These are phyloP conservation scores for Arthrobotrys megalospora DNA, from an alignment of 2,329 filamentous ascomycete species.

Conservation along the genomic window DNA sequence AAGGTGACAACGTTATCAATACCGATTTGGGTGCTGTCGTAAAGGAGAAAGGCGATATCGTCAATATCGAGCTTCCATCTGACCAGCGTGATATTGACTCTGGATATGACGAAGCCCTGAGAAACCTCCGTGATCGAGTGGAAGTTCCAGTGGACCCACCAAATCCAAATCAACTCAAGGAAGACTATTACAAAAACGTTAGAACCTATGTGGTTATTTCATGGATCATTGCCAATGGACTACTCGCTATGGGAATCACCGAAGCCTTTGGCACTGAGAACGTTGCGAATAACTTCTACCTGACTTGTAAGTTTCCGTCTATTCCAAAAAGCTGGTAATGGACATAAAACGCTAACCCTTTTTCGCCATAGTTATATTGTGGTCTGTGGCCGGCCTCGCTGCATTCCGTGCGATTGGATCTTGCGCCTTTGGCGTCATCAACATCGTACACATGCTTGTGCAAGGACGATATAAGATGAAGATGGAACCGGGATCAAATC, in stretches of 20 bases:
- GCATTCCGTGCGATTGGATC: slow-evolving; percentile 89
- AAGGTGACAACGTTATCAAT: slow-evolving; percentile 95
- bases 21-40: slow-evolving; percentile 92
- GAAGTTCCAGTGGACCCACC: slow-evolving; percentile 78
- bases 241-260: slow-evolving; percentile 91
- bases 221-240: slow-evolving; percentile 93
- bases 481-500: slow-evolving; percentile 57
- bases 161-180: slow-evolving; percentile 87
- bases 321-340: background rate
- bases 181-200: slow-evolving; percentile 98
- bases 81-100: slow-evolving; percentile 99
- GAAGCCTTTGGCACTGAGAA: slow-evolving; percentile 83
- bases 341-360: slow-evolving; percentile 4
- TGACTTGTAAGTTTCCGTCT: slow-evolving; percentile 72
- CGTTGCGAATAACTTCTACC: slow-evolving; percentile 87
- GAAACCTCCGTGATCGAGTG: slow-evolving; percentile 92
- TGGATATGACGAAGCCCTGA: slow-evolving; percentile 95
- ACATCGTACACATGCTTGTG: slow-evolving; percentile 84
- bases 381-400: slow-evolving; percentile 88
- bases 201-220: slow-evolving; percentile 97
- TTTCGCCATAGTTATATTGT: slow-evolving; percentile 78
- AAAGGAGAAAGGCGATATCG: slow-evolving; percentile 79
- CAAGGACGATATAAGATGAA: slow-evolving; percentile 82
- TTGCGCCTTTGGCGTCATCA: slow-evolving; percentile 85
- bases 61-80: slow-evolving; percentile 96